These are phyloP conservation scores for Candolleomyces aberdarensis DNA, from an alignment of 768 basidiomycete genomes.

Conservation along the genomic window DNA sequence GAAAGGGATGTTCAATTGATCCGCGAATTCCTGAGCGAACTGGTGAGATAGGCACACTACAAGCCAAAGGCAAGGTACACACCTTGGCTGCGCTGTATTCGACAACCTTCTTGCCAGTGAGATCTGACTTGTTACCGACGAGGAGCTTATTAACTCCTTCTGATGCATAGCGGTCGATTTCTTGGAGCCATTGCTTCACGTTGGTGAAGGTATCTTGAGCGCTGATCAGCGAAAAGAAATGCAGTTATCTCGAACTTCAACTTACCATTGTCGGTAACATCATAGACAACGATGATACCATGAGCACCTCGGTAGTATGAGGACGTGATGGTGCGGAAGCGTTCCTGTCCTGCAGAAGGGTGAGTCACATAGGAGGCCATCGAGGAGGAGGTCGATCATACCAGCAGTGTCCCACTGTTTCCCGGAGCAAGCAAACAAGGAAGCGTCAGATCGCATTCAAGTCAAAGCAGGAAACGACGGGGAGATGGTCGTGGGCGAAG, in stretches of 20 bases:
- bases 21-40: conserved; percentile 77
- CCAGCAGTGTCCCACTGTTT: conserved; percentile 96
- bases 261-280: conserved; percentile 90
- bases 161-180: conserved; percentile 94
- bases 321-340: conserved; percentile 98
- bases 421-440: conserved; percentile 12
- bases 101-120: conserved; percentile 94
- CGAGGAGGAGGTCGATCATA: conserved; percentile 27
- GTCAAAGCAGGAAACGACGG: not conserved
- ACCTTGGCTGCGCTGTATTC: conserved; percentile 89
- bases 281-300: conserved; percentile 98
- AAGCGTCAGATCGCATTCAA: conserved; percentile 22
- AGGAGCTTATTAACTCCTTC: conserved; percentile 98
- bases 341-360: conserved; percentile 74
- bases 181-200: conserved; percentile 93
- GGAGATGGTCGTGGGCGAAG: conserved; percentile 3
- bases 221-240: conserved; percentile 1
- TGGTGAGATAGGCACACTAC: not conserved
- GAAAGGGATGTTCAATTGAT: conserved; percentile 92
- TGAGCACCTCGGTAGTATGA: conserved; percentile 99
- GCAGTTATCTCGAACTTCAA: not conserved
- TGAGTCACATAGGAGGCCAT: conserved; percentile 2
- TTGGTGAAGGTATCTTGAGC: conserved; percentile 84
- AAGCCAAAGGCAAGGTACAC: conserved; percentile 7
- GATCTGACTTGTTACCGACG: conserved; percentile 98